Conservation (phyloP, 176 grass and related monocot genomes). For the Triticum dicoccoides region DNA sequence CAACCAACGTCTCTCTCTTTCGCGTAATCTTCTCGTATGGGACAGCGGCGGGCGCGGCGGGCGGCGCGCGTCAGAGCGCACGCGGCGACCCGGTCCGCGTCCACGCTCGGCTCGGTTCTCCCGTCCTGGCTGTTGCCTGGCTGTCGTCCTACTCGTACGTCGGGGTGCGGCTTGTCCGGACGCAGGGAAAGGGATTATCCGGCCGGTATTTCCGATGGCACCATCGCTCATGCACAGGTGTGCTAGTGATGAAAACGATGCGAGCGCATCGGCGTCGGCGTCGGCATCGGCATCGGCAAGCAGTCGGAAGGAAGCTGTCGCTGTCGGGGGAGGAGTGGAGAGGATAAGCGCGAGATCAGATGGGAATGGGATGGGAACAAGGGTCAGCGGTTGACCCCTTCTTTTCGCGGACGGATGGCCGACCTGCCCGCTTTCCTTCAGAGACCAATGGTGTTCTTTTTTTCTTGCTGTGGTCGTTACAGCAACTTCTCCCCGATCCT, state of each 20-base stretch:
- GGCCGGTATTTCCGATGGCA: neutral
- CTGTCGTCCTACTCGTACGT: neutral
- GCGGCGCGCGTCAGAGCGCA: no score
- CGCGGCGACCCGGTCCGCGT: no score
- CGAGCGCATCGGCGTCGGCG: no score
- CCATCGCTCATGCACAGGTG: neutral
- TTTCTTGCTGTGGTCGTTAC: neutral
- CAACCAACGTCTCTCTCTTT: no score
- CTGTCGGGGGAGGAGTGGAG: neutral
- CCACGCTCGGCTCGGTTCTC: neutral
- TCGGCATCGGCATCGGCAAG: neutral
- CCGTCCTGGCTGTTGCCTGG: neutral
- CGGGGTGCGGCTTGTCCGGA: neutral
- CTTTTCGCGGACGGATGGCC: neutral
- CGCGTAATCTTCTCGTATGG: no score
- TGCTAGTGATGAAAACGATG: neutral
- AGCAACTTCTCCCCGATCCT: neutral
- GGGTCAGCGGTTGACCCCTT: conserved; percentile 13
- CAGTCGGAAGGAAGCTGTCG: conserved; percentile 1
- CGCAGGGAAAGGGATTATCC: neutral
- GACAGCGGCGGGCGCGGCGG: no score
- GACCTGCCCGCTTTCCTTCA: no score
- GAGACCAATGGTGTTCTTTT: no score
- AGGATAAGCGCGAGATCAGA: neutral
- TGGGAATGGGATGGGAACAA: no score